Evolutionary conservation across 805 yeast species (phyloP).

Genomic region (Wickerhamomyces ciferrii): DNA sequence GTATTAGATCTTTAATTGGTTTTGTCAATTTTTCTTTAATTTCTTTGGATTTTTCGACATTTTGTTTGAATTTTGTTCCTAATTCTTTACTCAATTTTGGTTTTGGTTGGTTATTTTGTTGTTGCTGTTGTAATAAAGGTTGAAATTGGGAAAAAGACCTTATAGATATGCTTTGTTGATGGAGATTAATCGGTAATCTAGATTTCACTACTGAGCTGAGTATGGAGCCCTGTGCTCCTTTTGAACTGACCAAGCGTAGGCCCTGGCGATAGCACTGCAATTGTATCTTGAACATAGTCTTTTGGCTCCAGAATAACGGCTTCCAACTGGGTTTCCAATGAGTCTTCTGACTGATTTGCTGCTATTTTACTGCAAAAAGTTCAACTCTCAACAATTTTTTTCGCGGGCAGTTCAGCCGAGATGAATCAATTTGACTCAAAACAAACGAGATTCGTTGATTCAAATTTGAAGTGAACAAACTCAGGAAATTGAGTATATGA

Average conservation of each 20-base stretch:
- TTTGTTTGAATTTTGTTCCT: neutral
- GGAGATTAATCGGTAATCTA: neutral
- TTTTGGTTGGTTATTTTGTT: neutral
- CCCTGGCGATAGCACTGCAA: neutral
- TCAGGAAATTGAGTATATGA: neutral
- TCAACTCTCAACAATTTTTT: neutral
- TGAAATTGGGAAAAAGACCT: neutral
- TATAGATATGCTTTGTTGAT: neutral
- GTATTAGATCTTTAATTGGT: conserved; percentile 24
- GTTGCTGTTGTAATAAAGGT: neutral
- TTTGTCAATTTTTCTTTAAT: conserved; percentile 24
- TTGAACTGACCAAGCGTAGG: neutral
- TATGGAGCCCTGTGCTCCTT: neutral
- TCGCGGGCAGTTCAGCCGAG: too few species aligned
- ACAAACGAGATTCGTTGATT: neutral
- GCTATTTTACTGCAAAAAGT: neutral
- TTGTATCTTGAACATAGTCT: neutral
- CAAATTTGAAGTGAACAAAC: neutral
- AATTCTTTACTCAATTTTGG: neutral
- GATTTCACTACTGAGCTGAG: neutral
- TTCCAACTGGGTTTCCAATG: neutral
- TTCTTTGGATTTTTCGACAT: conserved; percentile 14
- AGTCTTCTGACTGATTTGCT: neutral
- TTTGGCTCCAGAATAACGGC: neutral
- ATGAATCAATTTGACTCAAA: neutral